Evolutionary conservation across 2,329 filamentous ascomycete species (phyloP).

Genomic region (Aspergillus persii): DNA sequence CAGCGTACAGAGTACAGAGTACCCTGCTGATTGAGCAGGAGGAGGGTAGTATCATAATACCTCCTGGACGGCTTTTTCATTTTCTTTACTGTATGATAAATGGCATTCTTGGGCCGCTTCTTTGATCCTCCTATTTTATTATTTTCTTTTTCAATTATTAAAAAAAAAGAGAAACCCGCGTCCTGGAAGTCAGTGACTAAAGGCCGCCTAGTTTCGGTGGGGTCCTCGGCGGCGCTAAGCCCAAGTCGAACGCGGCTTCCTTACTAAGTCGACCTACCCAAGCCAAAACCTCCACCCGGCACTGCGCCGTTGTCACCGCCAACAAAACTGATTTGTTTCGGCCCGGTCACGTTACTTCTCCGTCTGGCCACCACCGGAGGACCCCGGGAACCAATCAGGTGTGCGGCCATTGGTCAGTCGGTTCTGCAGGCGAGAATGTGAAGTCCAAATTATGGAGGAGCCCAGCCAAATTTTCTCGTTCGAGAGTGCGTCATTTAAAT

Average conservation of each 20-base stretch:
- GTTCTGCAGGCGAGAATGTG: not conserved
- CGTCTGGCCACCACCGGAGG: slow-evolving; percentile 10
- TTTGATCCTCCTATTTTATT: too few species aligned
- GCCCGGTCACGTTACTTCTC: slow-evolving; percentile 27
- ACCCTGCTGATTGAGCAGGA: too few species aligned
- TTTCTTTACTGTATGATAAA: too few species aligned
- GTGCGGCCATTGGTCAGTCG: slow-evolving; percentile 7
- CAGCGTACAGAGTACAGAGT: too few species aligned
- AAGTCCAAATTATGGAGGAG: too few species aligned
- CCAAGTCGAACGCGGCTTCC: not conserved
- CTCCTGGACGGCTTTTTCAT: too few species aligned
- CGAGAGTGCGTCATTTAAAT: not conserved
- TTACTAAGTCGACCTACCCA: not conserved
- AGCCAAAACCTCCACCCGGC: not conserved
- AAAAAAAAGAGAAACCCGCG: not conserved
- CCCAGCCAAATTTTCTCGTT: not conserved
- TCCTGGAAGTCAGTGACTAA: not conserved
- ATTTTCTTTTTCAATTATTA: not conserved
- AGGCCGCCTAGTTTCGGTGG: not conserved
- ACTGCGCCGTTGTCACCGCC: not conserved
- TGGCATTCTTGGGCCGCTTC: too few species aligned
- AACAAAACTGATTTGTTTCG: slow-evolving; percentile 13
- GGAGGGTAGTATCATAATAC: too few species aligned
- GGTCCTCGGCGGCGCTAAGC: not conserved
- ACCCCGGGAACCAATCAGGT: slow-evolving; percentile 8